Evolutionary conservation across 306 rosid species (phyloP), one percentile per base, ranked within the genome.

Genomic region (Sindora glabra): DNA sequence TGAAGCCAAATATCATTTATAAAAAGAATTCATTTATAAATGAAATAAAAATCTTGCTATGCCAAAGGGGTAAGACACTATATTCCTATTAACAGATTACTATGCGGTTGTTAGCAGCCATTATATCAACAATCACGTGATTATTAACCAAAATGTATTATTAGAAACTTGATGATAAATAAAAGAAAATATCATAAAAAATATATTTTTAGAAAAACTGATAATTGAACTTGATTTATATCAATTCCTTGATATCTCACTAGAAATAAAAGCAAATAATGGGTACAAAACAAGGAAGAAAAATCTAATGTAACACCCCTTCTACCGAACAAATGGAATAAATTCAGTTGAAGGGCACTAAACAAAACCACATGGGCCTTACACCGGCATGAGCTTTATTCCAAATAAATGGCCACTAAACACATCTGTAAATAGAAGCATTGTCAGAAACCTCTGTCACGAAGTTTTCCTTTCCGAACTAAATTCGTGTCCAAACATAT

Each of bases 381-480:
- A n/a, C 34, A 23, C 59, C 40, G 24, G 30, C 45, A 10, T 38
- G 5, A 34, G 33, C 39, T 56, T 64, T 71, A 56, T 71, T 71
- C 56, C 56, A n/a, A 64, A 47, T 40, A 61, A 74, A 74, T 67
- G 74, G 74, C 60, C 56, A 61, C n/a, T 2, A 24, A 10, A 48
- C 6, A 72, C 41, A 56, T 48, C 50, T 57, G 34, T 24, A 23
- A 54, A 29, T 27, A 34, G 32, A 48, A 13, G 32, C 61, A 57
- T 52, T 40, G 42, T 56, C 25, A 11, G 1, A 57, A 42, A 1
- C 51, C 37, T 59, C 46, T 51, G 69, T 48, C 33, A 11, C 40
- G 11, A 45, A 26, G 32, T 33, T 54, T n/a, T 40, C 47, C 6
- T 54, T 37, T 61, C 39, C 59, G 27, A 25, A 30, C 48, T 8